Percentiles rank a stretch among this genome's conserved stretches.
phyloP scores from a whole-genome alignment of 2,329 filamentous ascomycete species.

The Penicillium digitatum region DNA sequence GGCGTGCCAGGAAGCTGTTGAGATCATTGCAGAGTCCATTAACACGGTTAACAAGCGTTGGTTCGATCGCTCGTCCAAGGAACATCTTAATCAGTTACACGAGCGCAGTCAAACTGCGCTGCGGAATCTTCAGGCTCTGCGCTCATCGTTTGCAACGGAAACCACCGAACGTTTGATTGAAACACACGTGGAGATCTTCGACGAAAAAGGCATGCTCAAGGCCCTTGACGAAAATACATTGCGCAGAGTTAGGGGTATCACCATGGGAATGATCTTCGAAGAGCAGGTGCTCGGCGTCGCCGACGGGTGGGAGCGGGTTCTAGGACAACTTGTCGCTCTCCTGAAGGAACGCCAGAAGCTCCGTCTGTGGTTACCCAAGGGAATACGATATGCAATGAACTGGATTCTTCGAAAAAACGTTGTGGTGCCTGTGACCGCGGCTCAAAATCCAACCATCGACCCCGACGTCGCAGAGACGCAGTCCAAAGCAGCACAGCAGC shows the following conservation, averaged over 20 bases:
- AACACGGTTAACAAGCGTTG: slow-evolving; percentile 30
- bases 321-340: slow-evolving; percentile 38
- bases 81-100: slow-evolving; percentile 21
- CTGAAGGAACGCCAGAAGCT: slow-evolving; percentile 34
- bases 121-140: slow-evolving; percentile 27
- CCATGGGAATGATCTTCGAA: slow-evolving; percentile 48
- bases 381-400: slow-evolving; percentile 38
- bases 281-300: slow-evolving; percentile 39
- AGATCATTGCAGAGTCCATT: slow-evolving; percentile 25
- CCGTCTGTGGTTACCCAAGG: slow-evolving; percentile 45
- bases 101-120: slow-evolving; percentile 19
- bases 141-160: slow-evolving; percentile 24
- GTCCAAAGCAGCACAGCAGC: slow-evolving; percentile 35
- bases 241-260: slow-evolving; percentile 39
- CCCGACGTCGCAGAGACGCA: slow-evolving; percentile 29
- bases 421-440: slow-evolving; percentile 23
- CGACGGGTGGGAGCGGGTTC: slow-evolving; percentile 33
- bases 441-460: slow-evolving; percentile 21
- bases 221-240: slow-evolving; percentile 20
- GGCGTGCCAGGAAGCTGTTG: slow-evolving; percentile 26
- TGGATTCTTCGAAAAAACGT: slow-evolving; percentile 38
- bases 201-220: slow-evolving; percentile 40
- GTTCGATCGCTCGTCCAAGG: slow-evolving; percentile 25
- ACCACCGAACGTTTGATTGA: slow-evolving; percentile 44
- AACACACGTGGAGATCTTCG: slow-evolving; percentile 42